Base-by-base conservation (phyloP, 805 yeast genomes). In the Kluyveromyces nonfermentans region DNA sequence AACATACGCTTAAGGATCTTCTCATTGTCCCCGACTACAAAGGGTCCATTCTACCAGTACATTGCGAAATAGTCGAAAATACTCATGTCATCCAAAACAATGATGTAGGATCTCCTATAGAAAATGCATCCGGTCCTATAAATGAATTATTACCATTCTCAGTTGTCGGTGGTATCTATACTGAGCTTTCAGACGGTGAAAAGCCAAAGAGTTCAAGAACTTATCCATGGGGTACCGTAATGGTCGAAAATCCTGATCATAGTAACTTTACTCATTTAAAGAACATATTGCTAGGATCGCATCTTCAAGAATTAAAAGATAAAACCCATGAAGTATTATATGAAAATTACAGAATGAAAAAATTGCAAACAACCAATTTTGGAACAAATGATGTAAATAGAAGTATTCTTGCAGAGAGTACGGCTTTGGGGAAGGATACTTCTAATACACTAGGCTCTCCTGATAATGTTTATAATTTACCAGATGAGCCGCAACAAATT, bases 231-330 rank as follows among this genome's bases (percentile, higher is more conserved):
- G 88, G 88, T 2, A 52, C 66, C n/a, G 74, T 79, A 30, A 71
- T 68, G 41, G 70, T 76, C 35, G 78, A 76, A 45, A 73, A 73
- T 55, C 75, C 79, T 12, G 75, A 72, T 30, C 72, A 72, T 49
- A 78, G 84, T 52, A 95, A 86, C 60, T 82, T 85, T 57, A 68
- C 82, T 16, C 70, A 75, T 38, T 72, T 86, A 63, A 78, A 84
- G 56, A 83, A 82, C 52, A 77, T 85, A 3, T 66, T 86, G 44
- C 72, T 86, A 53, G 82, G 83, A 43, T 80, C 90, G 4, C 94
- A 85, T 64, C 71, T 85, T 62, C 80, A 80, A 57, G 95, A 86
- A 53, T 78, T 86, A 62, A 85, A 83, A 65, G 94, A 85, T 51
- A 68, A 74, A 49, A 86, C 95, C 2, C 87, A 80, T 60, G 81